Conservation (phyloP, 2,329 filamentous ascomycete genomes). For the Cryphonectria parasitica region DNA sequence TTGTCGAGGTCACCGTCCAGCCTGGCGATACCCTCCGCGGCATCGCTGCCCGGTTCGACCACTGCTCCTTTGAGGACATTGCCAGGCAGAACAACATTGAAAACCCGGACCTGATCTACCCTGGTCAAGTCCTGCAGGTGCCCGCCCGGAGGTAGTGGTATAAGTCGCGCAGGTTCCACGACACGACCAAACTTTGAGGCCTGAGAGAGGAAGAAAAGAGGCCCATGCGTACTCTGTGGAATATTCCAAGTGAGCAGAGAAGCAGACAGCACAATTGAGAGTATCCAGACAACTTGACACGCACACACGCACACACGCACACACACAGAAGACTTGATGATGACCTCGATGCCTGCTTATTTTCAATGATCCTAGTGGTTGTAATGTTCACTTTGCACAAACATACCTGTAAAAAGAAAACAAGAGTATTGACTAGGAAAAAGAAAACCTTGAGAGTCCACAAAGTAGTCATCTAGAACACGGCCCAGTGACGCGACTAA, state of each 20-base stretch:
- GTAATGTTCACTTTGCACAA: too few species aligned
- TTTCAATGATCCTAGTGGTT: too few species aligned
- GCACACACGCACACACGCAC: too few species aligned
- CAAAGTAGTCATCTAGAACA: slow-evolving; percentile 31
- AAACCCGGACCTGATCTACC: slow-evolving; percentile 49
- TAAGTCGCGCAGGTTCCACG: not conserved
- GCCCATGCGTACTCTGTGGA: too few species aligned
- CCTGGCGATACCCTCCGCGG: slow-evolving; percentile 46
- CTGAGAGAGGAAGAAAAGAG: too few species aligned
- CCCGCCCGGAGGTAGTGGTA: slow-evolving; percentile 35
- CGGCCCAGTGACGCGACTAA: slow-evolving; percentile 41
- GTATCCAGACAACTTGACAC: too few species aligned
- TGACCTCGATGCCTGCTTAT: too few species aligned
- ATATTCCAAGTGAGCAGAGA: too few species aligned
- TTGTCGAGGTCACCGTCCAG: slow-evolving; percentile 42
- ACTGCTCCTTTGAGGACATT: slow-evolving; percentile 43
- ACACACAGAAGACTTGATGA: too few species aligned
- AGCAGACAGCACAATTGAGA: not conserved
- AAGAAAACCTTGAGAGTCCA: not conserved
- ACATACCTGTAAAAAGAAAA: too few species aligned
- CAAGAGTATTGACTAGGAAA: not conserved
- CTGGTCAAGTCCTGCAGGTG: slow-evolving; percentile 45
- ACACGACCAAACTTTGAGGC: not conserved
- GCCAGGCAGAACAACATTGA: slow-evolving; percentile 44
- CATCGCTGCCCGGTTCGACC: slow-evolving; percentile 40